Evolutionary conservation across 352 stramenopile species (phyloP).

Genomic region (Phytophthora cactorum): DNA sequence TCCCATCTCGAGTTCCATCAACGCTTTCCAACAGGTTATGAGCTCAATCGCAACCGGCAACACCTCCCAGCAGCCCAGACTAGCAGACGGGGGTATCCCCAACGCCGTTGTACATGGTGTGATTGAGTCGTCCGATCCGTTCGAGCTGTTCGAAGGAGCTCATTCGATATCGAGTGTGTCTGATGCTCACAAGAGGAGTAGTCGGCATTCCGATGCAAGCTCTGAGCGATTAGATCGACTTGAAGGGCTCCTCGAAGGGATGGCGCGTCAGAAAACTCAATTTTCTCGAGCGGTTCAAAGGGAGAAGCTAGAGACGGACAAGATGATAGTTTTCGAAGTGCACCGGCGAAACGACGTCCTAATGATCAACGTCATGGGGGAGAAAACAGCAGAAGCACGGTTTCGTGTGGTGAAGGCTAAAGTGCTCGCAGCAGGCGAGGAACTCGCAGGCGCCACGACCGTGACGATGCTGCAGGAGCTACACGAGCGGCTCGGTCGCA

Average conservation of each 20-base stretch:
- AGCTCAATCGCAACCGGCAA: too few species aligned
- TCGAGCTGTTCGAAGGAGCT: background rate
- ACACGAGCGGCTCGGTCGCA: background rate
- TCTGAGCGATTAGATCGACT: background rate
- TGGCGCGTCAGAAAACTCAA: background rate
- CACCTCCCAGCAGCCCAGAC: background rate
- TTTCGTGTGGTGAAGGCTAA: background rate
- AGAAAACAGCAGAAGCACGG: background rate
- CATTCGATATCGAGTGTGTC: too few species aligned
- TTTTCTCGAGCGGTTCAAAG: background rate
- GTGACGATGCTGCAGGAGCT: background rate
- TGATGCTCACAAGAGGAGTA: background rate
- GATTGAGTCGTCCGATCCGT: background rate
- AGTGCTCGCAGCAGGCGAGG: too few species aligned
- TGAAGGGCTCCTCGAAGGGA: background rate
- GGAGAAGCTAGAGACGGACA: too few species aligned
- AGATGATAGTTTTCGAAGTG: background rate
- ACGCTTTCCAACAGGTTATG: too few species aligned
- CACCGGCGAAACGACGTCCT: background rate
- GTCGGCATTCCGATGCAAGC: background rate
- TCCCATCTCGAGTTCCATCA: too few species aligned
- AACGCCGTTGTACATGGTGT: background rate
- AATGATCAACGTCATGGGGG: background rate
- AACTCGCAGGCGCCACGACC: too few species aligned
- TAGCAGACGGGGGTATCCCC: too few species aligned